phyloP scores from a whole-genome alignment of 768 basidiomycete genomes.

The Termitomyces sp. region DNA sequence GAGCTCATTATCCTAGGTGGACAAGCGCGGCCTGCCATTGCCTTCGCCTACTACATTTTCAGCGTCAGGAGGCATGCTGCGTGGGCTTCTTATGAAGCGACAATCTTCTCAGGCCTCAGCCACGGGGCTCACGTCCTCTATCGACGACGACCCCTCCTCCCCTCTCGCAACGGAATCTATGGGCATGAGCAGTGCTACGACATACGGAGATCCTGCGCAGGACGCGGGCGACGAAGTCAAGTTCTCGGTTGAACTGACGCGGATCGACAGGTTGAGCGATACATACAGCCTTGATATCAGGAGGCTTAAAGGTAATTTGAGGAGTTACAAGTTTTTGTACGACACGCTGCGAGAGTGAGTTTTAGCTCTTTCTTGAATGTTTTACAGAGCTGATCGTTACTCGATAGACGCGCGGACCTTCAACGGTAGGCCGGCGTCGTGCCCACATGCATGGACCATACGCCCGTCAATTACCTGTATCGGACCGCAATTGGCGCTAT shows the following conservation, averaged over 20 bases:
- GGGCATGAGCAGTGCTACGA: constrained; percentile 36
- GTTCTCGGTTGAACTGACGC: constrained; percentile 91
- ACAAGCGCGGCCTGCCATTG: constrained; percentile 82
- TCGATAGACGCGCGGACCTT: constrained; percentile 39
- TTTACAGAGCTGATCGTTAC: constrained; percentile 2
- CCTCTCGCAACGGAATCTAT: constrained; percentile 35
- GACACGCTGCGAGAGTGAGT: constrained; percentile 83
- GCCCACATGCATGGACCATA: background rate
- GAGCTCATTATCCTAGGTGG: constrained; percentile 47
- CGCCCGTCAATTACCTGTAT: background rate
- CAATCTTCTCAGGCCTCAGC: constrained; percentile 78
- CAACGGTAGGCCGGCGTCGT: constrained; percentile 21
- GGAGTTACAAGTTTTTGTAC: constrained; percentile 91
- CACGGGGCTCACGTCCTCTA: constrained; percentile 21
- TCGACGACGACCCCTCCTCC: constrained; percentile 40
- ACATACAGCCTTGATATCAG: constrained; percentile 92
- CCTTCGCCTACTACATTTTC: constrained; percentile 72
- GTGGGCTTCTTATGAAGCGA: constrained; percentile 83
- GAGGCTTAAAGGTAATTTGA: constrained; percentile 84
- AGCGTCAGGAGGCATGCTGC: constrained; percentile 72
- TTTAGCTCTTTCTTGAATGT: constrained; percentile 12
- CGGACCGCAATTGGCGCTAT: background rate
- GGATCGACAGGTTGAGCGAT: constrained; percentile 83
- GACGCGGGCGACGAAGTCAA: constrained; percentile 95
- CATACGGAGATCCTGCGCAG: constrained; percentile 75